Conservation (phyloP, 139 green algal species). For the Trebouxia sp. region DNA sequence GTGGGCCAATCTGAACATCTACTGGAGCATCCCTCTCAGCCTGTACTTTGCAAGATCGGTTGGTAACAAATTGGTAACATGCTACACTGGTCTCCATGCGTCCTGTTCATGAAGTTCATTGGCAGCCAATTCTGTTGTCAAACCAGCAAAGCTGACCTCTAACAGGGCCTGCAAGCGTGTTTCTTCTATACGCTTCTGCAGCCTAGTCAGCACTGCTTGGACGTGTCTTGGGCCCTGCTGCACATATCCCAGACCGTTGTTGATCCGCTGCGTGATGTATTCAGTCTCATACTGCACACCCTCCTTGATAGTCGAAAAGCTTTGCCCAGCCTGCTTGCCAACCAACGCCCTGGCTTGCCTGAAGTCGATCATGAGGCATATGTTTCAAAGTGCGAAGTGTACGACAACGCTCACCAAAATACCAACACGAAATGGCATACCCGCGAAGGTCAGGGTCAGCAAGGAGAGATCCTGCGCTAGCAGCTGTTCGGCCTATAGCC, state of each 20-base stretch:
- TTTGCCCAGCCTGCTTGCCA: constrained; percentile 12
- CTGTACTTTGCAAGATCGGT: neutral
- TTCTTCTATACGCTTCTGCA: constrained; percentile 56
- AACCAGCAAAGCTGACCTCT: constrained; percentile 15
- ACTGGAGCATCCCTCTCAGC: constrained; percentile 53
- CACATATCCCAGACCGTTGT: constrained; percentile 45
- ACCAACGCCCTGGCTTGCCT: constrained; percentile 5
- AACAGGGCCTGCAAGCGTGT: constrained; percentile 49
- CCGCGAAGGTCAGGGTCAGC: constrained; percentile 15
- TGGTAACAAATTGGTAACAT: neutral
- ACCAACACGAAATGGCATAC: neutral
- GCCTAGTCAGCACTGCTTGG: constrained; percentile 39
- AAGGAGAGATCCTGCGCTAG: neutral
- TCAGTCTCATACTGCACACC: constrained; percentile 42
- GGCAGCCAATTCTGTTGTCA: too few relatives aligned
- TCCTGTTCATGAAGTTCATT: too few relatives aligned
- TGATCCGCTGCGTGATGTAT: constrained; percentile 33
- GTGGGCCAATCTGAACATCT: constrained; percentile 60
- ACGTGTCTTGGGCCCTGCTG: constrained; percentile 43
- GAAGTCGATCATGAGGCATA: neutral
- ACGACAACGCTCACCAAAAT: neutral
- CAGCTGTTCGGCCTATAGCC: constrained; percentile 8
- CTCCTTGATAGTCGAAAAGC: constrained; percentile 16
- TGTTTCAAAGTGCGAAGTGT: neutral
- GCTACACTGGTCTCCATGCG: too few relatives aligned